A percentile compares a stretch with the other conserved stretches of the same genome.
These are phyloP conservation scores for Stromatinia cepivora DNA, from an alignment of 2,329 filamentous ascomycete species.

Conservation along the genomic window DNA sequence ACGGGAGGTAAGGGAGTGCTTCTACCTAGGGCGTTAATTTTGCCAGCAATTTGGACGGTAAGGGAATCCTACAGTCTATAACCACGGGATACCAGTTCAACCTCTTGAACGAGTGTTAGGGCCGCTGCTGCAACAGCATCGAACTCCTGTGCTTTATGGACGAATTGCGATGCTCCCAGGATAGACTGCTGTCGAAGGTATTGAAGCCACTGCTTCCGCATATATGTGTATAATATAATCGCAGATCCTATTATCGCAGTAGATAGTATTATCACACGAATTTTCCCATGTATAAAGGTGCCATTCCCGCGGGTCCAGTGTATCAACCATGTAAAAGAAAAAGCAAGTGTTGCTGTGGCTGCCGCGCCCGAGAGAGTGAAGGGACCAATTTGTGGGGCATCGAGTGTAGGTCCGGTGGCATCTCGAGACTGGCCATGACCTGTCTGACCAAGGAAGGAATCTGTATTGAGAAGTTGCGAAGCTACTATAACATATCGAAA, in stretches of 20 bases:
- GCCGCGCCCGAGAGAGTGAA: constrained; percentile 66
- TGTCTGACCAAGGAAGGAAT: constrained; percentile 53
- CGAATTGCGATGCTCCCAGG: constrained; percentile 65
- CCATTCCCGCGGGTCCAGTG: constrained; percentile 65
- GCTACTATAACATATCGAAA: constrained; percentile 93
- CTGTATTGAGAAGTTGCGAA: constrained; percentile 79
- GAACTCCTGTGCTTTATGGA: constrained; percentile 75
- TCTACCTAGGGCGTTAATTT: constrained; percentile 48
- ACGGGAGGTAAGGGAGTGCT: constrained; percentile 90
- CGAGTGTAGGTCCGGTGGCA: constrained; percentile 26
- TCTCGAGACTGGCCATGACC: constrained; percentile 34
- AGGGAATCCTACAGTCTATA: constrained; percentile 70
- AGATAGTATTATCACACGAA: constrained; percentile 51
- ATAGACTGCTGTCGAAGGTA: constrained; percentile 75
- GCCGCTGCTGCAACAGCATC: constrained; percentile 76
- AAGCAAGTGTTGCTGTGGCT: constrained; percentile 62
- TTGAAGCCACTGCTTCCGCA: constrained; percentile 78
- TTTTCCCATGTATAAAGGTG: constrained; percentile 55
- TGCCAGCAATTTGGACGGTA: not conserved
- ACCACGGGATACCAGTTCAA: constrained; percentile 90
- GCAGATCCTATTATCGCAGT: constrained; percentile 53
- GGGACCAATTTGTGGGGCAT: constrained; percentile 41
- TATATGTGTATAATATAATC: constrained; percentile 65
- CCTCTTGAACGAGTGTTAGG: constrained; percentile 83
- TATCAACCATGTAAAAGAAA: constrained; percentile 60